Conservation (phyloP, 805 yeast species). For the Wickerhamiella musiphila region DNA sequence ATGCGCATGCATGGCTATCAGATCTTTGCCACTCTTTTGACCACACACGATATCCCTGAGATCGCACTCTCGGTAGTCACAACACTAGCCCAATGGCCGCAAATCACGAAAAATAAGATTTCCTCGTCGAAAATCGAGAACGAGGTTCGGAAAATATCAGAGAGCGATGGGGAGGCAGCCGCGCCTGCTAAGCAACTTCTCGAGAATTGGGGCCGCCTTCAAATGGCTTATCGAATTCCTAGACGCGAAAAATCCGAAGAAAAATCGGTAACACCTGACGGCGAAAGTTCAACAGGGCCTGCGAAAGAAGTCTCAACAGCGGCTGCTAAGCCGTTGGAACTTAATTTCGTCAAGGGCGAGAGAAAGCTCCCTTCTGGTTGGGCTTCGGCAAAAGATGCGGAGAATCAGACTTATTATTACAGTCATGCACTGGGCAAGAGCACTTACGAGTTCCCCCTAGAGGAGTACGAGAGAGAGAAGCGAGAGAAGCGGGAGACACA, state of each 20-base stretch:
- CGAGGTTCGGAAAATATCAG: conserved; percentile 30
- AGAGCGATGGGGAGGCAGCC: conserved; percentile 13
- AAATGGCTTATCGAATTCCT: conserved; percentile 76
- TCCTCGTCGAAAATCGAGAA: conserved; percentile 56
- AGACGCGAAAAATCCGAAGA: conserved; percentile 26
- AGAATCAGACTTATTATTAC: conserved; percentile 34
- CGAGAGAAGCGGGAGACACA: conserved; percentile 7
- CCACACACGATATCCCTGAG: conserved; percentile 25
- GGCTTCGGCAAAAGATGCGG: conserved; percentile 38
- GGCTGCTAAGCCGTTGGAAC: conserved; percentile 4
- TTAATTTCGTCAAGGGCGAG: too few relatives aligned
- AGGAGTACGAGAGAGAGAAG: conserved; percentile 14
- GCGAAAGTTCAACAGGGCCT: background rate
- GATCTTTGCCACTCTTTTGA: conserved; percentile 46
- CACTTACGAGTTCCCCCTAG: conserved; percentile 44
- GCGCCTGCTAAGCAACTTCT: conserved; percentile 30
- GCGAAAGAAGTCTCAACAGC: background rate
- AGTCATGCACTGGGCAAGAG: conserved; percentile 31
- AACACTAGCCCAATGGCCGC: conserved; percentile 48
- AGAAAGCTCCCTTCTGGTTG: conserved; percentile 58
- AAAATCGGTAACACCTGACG: conserved; percentile 11
- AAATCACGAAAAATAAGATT: conserved; percentile 61
- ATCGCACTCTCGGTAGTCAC: conserved; percentile 34
- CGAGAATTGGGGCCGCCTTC: conserved; percentile 52
- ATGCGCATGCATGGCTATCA: conserved; percentile 77